Percentiles rank a stretch among this genome's conserved stretches.
Conservation (phyloP, 169 alveolate genomes). For the Plasmodium chabaudi region DNA sequence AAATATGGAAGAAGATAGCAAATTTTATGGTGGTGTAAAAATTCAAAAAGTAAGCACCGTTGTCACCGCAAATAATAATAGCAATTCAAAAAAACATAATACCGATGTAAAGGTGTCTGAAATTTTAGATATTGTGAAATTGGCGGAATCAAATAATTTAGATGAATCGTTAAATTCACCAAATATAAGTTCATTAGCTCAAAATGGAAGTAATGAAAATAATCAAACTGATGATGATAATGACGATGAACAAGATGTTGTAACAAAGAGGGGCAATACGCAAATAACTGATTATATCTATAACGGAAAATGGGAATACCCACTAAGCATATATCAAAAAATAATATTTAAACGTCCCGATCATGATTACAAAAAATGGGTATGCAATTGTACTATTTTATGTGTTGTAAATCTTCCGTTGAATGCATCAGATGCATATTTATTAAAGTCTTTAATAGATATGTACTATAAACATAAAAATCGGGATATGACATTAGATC, state of each 20-base stretch:
- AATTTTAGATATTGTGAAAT: constrained; percentile 15
- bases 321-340: constrained; percentile 31
- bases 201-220: background rate
- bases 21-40: constrained; percentile 50
- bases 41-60: constrained; percentile 11
- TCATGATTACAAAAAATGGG: constrained; percentile 55
- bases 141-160: constrained; percentile 20
- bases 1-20: constrained; percentile 13
- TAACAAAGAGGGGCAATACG: too few species aligned
- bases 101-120: constrained; percentile 22
- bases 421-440: background rate
- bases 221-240: background rate
- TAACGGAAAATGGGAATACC: constrained; percentile 9
- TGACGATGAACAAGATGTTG: too few species aligned
- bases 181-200: background rate
- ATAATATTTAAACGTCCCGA: constrained; percentile 35
- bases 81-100: constrained; percentile 16
- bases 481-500: constrained; percentile 26
- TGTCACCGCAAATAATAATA: background rate
- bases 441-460: constrained; percentile 33
- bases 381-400: constrained; percentile 32
- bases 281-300: background rate
- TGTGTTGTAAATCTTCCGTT: constrained; percentile 27
- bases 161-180: constrained; percentile 30
- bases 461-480: constrained; percentile 15